phyloP scores from a whole-genome alignment of 2,329 filamentous ascomycete species.

The Phialophora macrospora region DNA sequence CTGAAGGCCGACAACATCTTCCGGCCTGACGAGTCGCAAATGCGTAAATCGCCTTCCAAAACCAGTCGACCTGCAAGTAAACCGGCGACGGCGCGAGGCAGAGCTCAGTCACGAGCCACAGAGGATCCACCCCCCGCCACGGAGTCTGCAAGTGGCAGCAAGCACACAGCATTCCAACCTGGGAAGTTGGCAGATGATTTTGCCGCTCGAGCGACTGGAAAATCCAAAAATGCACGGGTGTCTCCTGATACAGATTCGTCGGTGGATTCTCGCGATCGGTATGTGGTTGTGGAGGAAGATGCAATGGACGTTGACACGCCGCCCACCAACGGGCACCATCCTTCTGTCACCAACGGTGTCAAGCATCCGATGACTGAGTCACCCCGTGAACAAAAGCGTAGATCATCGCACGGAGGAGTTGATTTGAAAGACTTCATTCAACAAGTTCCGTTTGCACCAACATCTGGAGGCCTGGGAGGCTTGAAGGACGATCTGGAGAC shows the following conservation, averaged over 20 bases:
- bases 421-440: slow-evolving; percentile 58
- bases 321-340: slow-evolving; percentile 27
- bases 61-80: slow-evolving; percentile 29
- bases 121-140: slow-evolving; percentile 19
- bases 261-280: slow-evolving; percentile 27
- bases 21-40: slow-evolving; percentile 41
- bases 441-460: slow-evolving; percentile 56
- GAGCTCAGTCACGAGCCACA: slow-evolving; percentile 27
- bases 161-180: slow-evolving; percentile 32
- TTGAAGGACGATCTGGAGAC: slow-evolving; percentile 57
- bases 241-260: slow-evolving; percentile 10
- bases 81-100: slow-evolving; percentile 23
- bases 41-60: slow-evolving; percentile 39
- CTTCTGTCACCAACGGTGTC: slow-evolving; percentile 12
- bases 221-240: slow-evolving; percentile 6
- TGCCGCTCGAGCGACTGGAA: slow-evolving; percentile 23
- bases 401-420: slow-evolving; percentile 41
- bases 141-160: slow-evolving; percentile 30
- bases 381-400: slow-evolving; percentile 15
- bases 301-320: slow-evolving; percentile 56
- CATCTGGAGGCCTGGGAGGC: slow-evolving; percentile 56
- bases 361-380: slow-evolving; percentile 5
- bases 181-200: slow-evolving; percentile 36
- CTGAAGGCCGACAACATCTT: slow-evolving; percentile 48
- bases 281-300: slow-evolving; percentile 41